Evolutionary conservation across 75 land plant species (phyloP).

Genomic region (Cupressus sempervirens): DNA sequence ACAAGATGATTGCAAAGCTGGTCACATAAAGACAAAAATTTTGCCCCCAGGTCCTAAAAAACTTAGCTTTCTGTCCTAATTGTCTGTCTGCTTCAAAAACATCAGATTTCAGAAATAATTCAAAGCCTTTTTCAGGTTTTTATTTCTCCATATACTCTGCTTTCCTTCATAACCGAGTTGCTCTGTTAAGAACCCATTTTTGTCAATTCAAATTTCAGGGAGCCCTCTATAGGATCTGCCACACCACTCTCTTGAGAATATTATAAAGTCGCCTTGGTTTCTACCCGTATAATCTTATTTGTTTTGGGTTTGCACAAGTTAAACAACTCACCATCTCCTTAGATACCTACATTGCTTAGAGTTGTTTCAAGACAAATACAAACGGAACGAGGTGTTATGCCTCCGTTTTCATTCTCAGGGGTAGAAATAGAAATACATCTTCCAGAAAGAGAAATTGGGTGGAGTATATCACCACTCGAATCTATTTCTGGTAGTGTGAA

Average conservation of each 20-base stretch:
- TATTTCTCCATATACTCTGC: constrained; percentile 2
- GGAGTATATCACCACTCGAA: constrained; percentile 25
- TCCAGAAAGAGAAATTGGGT: constrained; percentile 34
- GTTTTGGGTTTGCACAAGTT: constrained; percentile 22
- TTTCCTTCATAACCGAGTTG: not conserved
- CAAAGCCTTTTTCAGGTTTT: not conserved
- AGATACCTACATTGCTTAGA: not conserved
- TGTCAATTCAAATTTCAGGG: not conserved
- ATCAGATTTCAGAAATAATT: not conserved
- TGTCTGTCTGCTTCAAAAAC: not conserved
- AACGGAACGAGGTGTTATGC: constrained; percentile 27
- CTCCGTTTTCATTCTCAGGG: constrained; percentile 20
- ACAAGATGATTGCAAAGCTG: not conserved
- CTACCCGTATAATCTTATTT: constrained; percentile 6
- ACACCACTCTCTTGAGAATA: not conserved
- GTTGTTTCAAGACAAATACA: too few relatives aligned
- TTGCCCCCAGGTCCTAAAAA: not conserved
- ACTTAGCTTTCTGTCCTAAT: not conserved
- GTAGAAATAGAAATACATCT: constrained; percentile 19
- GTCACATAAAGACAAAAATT: not conserved
- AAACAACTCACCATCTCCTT: constrained; percentile 11
- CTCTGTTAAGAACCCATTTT: not conserved
- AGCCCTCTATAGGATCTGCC: not conserved
- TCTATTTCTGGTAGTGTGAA: constrained; percentile 25
- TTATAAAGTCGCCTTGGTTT: not conserved